These are phyloP conservation scores for Plectosphaerella sp. DNA, from an alignment of 2,329 filamentous ascomycete species.

Conservation along the genomic window DNA sequence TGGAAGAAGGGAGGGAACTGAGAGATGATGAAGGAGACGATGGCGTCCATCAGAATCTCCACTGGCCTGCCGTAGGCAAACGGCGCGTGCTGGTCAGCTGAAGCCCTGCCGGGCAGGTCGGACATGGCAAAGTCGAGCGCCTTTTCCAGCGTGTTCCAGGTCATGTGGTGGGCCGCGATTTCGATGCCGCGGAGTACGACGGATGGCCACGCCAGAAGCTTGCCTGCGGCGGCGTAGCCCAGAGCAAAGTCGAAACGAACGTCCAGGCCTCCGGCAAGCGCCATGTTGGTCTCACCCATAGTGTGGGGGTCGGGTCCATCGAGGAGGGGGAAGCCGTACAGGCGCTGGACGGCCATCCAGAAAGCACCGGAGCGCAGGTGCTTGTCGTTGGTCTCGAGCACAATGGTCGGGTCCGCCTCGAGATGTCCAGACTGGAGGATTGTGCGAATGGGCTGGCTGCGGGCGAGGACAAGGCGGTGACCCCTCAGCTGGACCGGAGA, in stretches of 20 bases:
- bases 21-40: conserved; percentile 55
- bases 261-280: conserved; percentile 30
- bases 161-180: conserved; percentile 52
- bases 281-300: conserved; percentile 20
- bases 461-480: conserved; percentile 52
- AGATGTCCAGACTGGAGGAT: conserved; percentile 12
- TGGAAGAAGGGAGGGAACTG: conserved; percentile 57
- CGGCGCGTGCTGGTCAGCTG: conserved; percentile 26
- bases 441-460: conserved; percentile 36
- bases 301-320: conserved; percentile 24
- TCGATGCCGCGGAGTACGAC: conserved; percentile 55
- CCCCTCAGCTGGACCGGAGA: conserved; percentile 40
- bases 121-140: conserved; percentile 56
- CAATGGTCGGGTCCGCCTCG: conserved; percentile 24
- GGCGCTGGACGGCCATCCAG: conserved; percentile 50
- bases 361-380: conserved; percentile 53
- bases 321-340: conserved; percentile 52
- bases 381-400: conserved; percentile 44
- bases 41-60: conserved; percentile 47
- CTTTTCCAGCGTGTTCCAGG: conserved; percentile 59
- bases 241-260: conserved; percentile 53
- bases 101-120: conserved; percentile 15
- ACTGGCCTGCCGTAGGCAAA: conserved; percentile 52
- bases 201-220: conserved; percentile 49
- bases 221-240: conserved; percentile 60